Evolutionary conservation across 164 flowering plant genomes (phyloP), one percentile per base, ranked within the genome.

Genomic region (Dillenia suffruticosa): DNA sequence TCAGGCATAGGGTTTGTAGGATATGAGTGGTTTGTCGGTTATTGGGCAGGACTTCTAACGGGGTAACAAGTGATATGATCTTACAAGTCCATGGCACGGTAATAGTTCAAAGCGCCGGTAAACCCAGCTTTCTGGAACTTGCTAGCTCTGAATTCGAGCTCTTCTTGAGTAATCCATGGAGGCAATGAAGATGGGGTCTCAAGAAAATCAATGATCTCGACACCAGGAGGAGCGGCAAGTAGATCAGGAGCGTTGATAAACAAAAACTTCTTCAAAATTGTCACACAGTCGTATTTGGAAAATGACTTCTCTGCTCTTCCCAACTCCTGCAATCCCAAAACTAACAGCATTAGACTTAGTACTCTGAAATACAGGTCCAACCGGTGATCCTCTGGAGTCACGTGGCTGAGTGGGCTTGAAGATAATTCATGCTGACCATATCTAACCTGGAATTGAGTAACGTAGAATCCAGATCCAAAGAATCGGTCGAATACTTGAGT

Each of bases 301-400:
- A 86, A 80, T 5, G 81, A 79, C 61, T 52, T 74, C 64, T 83
- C 85, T 59, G 86, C 82, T 69, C 82, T 75, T 52, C 87, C 83
- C 2, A 81, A 76, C 65, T 82, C 79, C 82, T 73, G 49, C 56
- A 57, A 26, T 26, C 32, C 32, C 32, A 26, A 26, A 26, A 26
- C 32, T 26, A 26, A 26, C 5, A 26, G 2, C 32, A 26, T 26
- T 2, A 26, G 32, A 26, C 32, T 2, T 5, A 26, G 32, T 26
- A 26, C 1, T 26, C 5, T 2, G 2, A 26, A 26, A 26, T 26
- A 26, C 32, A 26, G 32, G 32, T 26, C 32, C 2, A 26, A 26
- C 32, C 32, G 32, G 5, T 26, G 32, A 26, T 26, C 32, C 32
- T 26, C 32, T 26, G 5, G 32, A 26, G 22, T 19, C 22, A 19